A percentile compares a stretch with the other conserved stretches of the same genome.
Evolutionary conservation across 768 basidiomycete genomes (phyloP).

Genomic region (Mycena rebaudengoi): DNA sequence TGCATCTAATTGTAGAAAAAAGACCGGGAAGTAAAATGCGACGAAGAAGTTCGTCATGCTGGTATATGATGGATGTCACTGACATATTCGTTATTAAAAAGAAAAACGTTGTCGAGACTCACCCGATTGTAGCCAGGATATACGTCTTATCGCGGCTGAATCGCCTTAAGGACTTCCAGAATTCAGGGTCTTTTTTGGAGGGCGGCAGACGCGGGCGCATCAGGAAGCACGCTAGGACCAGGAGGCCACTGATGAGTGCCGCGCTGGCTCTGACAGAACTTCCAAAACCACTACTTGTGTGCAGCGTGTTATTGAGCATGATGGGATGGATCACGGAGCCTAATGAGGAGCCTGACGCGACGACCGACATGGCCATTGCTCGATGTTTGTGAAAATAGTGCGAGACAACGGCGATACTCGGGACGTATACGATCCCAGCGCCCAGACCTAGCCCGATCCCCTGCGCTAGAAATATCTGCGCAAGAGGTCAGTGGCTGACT

Average conservation of each 20-base stretch:
- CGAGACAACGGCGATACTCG: slow-evolving; percentile 53
- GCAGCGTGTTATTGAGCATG: no score
- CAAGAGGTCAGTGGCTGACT: background rate
- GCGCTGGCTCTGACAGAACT: slow-evolving; percentile 49
- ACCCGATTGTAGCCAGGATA: slow-evolving; percentile 51
- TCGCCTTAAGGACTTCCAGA: slow-evolving; percentile 34
- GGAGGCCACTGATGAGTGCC: slow-evolving; percentile 40
- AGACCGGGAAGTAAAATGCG: slow-evolving; percentile 45
- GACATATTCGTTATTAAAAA: background rate
- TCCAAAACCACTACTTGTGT: slow-evolving; percentile 46
- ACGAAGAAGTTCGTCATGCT: background rate
- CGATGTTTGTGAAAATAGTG: slow-evolving; percentile 59
- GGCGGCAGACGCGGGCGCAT: background rate
- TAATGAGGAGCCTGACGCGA: slow-evolving; percentile 52
- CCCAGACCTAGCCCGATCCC: slow-evolving; percentile 59
- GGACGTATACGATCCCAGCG: slow-evolving; percentile 55
- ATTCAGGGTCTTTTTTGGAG: background rate
- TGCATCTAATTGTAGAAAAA: slow-evolving; percentile 61
- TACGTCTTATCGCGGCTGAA: slow-evolving; percentile 48
- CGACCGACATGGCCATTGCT: slow-evolving; percentile 59
- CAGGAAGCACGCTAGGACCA: slow-evolving; percentile 33
- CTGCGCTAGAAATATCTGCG: slow-evolving; percentile 56
- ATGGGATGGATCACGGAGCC: slow-evolving; percentile 55
- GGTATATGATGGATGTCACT: background rate
- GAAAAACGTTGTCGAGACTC: no score